Evolutionary conservation across 768 basidiomycete genomes (phyloP).

Genomic region (Mycena amicta): DNA sequence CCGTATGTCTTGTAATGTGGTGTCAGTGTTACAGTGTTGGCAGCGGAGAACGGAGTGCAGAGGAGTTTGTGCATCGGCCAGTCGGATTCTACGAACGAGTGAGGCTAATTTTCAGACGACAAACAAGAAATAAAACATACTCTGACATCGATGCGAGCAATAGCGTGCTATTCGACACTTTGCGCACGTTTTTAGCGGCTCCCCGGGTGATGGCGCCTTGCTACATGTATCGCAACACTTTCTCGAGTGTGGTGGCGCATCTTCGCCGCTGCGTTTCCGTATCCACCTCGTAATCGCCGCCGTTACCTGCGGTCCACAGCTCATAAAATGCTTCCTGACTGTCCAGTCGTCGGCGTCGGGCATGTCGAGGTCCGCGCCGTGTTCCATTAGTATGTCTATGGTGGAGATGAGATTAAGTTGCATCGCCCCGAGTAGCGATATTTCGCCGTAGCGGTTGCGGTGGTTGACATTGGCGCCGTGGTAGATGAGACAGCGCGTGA

Average conservation of each 20-base stretch:
- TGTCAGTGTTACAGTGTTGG: constrained; percentile 48
- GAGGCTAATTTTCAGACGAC: not conserved
- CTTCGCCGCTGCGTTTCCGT: constrained; percentile 45
- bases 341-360: constrained; percentile 32
- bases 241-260: constrained; percentile 40
- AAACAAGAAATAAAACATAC: constrained; percentile 33
- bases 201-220: constrained; percentile 30
- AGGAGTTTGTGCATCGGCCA: constrained; percentile 52
- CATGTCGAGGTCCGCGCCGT: constrained; percentile 47
- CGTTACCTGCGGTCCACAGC: constrained; percentile 19
- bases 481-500: constrained; percentile 43
- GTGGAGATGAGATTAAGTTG: constrained; percentile 28
- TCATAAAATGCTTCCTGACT: constrained; percentile 9
- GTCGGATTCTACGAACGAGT: constrained; percentile 37
- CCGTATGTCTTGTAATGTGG: constrained; percentile 38
- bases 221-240: constrained; percentile 43
- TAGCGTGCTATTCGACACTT: constrained; percentile 51
- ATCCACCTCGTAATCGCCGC: constrained; percentile 25
- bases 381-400: constrained; percentile 52
- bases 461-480: constrained; percentile 51
- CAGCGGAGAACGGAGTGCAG: constrained; percentile 47
- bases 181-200: constrained; percentile 43
- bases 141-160: constrained; percentile 58
- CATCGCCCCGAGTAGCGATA: constrained; percentile 15
- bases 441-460: constrained; percentile 49